Conservation (phyloP, 306 rosid species). For the Vigna radiata region DNA sequence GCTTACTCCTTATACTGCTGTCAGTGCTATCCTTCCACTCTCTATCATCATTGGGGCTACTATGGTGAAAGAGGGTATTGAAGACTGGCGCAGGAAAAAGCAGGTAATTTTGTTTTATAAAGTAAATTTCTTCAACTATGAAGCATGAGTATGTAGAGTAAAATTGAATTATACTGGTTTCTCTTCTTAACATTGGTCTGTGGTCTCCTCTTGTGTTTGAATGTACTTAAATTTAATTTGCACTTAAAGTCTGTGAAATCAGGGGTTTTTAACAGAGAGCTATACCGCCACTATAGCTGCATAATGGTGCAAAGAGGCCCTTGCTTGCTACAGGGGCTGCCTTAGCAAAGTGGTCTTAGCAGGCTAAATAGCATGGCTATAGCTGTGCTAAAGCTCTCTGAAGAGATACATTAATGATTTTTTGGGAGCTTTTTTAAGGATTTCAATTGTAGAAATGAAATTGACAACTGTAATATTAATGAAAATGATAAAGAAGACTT, state of each 20-base stretch:
- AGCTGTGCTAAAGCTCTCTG: no score
- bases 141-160: conserved; percentile 1
- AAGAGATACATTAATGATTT: no score
- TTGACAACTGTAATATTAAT: no score
- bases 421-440: no score
- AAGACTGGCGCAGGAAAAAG: conserved; percentile 82
- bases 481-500: no score
- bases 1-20: conserved; percentile 86
- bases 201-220: conserved; percentile 1
- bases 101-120: conserved; percentile 64
- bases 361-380: no score
- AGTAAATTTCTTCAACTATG: conserved; percentile 14
- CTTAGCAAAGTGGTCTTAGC: no score
- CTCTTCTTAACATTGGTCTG: background rate
- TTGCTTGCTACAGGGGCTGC: no score
- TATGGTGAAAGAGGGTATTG: conserved; percentile 86
- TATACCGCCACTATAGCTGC: no score
- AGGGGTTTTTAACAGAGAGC: no score
- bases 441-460: no score
- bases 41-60: conserved; percentile 66
- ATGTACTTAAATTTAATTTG: conserved; percentile 6
- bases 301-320: no score
- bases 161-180: conserved; percentile 13
- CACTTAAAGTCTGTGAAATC: background rate
- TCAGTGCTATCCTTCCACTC: conserved; percentile 84